These are phyloP conservation scores for Hypomontagnella monticulosa DNA, from an alignment of 495 filamentous ascomycete genomes.

Conservation along the genomic window DNA sequence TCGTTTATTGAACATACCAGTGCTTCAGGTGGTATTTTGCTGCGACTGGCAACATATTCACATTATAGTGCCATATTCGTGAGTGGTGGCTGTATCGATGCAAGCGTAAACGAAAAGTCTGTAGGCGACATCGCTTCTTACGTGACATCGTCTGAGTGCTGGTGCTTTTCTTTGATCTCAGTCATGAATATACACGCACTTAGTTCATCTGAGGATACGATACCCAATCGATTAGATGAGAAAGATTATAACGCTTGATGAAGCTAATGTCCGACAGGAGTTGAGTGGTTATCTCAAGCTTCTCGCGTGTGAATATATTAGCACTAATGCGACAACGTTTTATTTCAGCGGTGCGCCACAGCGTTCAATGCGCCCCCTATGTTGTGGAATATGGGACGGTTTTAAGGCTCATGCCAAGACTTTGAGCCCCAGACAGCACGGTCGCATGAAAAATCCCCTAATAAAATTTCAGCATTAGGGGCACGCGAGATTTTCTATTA, in stretches of 20 bases:
- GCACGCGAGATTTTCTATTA: neutral
- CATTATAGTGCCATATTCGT: neutral
- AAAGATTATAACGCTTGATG: neutral
- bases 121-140: neutral
- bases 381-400: too few species aligned
- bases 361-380: too few species aligned
- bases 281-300: neutral
- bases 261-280: neutral
- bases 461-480: neutral
- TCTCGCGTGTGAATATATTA: too few species aligned
- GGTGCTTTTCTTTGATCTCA: conserved; percentile 3
- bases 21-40: neutral
- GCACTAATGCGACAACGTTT: too few species aligned
- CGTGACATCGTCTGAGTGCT: neutral
- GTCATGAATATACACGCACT: neutral
- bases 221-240: too few species aligned
- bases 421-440: too few species aligned
- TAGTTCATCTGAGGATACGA: too few species aligned
- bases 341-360: too few species aligned
- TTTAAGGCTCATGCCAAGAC: too few species aligned
- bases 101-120: neutral
- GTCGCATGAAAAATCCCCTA: too few species aligned
- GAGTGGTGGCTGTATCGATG: too few species aligned
- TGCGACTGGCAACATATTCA: neutral
- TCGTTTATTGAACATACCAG: too few species aligned